Base-by-base conservation (phyloP, 73 alveolate species). In the Uronychia binucleata region DNA sequence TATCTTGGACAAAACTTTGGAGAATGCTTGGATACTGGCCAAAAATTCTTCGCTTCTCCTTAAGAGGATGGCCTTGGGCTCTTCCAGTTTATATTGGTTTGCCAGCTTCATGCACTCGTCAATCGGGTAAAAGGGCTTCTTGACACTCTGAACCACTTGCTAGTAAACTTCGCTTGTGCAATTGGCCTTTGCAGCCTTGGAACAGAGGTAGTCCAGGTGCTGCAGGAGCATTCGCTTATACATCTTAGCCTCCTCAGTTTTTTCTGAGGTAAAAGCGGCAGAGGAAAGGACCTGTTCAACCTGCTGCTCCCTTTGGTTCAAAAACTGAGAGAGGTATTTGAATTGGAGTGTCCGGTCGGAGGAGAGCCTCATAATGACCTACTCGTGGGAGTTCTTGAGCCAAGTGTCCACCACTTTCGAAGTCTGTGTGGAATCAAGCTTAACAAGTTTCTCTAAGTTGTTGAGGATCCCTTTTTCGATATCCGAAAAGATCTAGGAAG, bases 311-410 rank as follows among this genome's bases (percentile, higher is more conserved):
- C 86, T 74, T 34, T 82, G 77, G 1, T 13, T 57, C 0, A 88
- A 14, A 74, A 88, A 83, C 14, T 74, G 80, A 59, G 60, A 32
- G 26, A 88, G 83, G 31, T 83, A 88, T 59, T 82, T 78, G 57
- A 88, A 79, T 74, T 88, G 78, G 1, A 88, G 81, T 28, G 58
- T 81, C 26, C 78, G 81, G 58, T 88, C 34, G 28, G 80, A 59
- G 26, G 88, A 77, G 1, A 88, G 79, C 26, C 80, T 88, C 25
- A 83, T 81, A 29, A 88, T 33, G 59, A 88, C 77, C 57, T 88
- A 88, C 31, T 83, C 59, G 31, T 88, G 86, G 1, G 75, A 30
- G 31, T 88, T 88, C n/a, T 86, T 86, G 30, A 88, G 86, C 94
- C 94, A 88, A 31, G 74, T 75, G 58, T 88, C 94, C 0, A 88